Base-by-base conservation (phyloP, 2,329 filamentous ascomycete species). In the Epichloe elymi region DNA sequence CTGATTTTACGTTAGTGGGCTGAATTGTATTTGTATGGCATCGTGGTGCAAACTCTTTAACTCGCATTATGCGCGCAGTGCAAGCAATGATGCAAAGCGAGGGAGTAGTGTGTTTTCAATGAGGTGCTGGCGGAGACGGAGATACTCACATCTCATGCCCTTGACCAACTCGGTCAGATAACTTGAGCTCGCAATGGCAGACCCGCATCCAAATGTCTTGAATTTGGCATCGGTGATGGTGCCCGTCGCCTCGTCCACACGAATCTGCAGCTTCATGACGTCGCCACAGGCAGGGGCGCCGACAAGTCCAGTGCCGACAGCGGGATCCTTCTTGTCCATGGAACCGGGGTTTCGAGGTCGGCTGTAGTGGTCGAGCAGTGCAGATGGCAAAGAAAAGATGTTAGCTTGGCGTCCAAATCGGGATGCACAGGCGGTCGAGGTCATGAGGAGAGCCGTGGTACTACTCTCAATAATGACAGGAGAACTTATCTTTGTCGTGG, bases 171-270 rank as follows among this genome's bases (percentile, higher is more conserved):
- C 89, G 1, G 93, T 98, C 61, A 98, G 72, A 67, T 98, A 98
- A 64, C 86, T 93, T 15, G 56, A 58, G 53, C 86, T 94, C 42
- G 93, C 93, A 69, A 98, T 98, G 57, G 93, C 93, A 33, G 84
- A 89, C 51, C 90, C 90, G 67, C 90, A 96, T 48, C 90, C 90
- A 65, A 96, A 96, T 0, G 90, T 96, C 82, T 96, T 96, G 80
- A 96, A 96, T 72, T 94, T 93, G 66, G 95, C 90, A 61, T 96
- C 91, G 61, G 83, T 83, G 66, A 96, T 96, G 60, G 83, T 91
- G 67, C 93, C 87, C 62, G 82, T 88, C 60, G 85, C 77, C 57
- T 87, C 86, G 70, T 96, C 89, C 61, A 96, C 90, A 53, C 88
- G 84, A 70, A 93, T 94, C 64, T 71, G 65, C 6, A 67, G 59